Evolutionary conservation across 1,284 basidiomycete genomes (phyloP), one percentile per base, ranked within the genome.

Genomic region (Naganishia sp.): DNA sequence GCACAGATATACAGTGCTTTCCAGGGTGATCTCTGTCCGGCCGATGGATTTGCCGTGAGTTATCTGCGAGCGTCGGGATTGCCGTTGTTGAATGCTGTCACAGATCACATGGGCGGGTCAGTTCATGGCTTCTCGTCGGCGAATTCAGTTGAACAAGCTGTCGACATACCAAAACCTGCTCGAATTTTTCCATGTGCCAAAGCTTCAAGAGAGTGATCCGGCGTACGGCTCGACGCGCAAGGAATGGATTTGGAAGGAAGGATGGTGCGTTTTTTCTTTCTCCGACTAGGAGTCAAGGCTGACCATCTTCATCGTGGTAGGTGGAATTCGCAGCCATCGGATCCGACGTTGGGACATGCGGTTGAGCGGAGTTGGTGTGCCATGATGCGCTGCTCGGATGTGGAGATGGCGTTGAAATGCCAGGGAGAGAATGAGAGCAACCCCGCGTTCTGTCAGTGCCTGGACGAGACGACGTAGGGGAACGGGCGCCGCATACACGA

Each of bases 81-180:
- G 70, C 21, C 43, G 3, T 11, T 25, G 36, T 15, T 53, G 16
- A 18, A 3, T 28, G 9, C 44, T 28, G 55, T 31, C 13, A 15
- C 39, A 75, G 74, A 70, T 72, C 3, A 76, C 77, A 10, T 78
- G 75, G 73, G 77, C 77, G 18, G 77, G 77, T 10, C 77, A 78
- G 64, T 78, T 78, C 64, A 49, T 76, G 44, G 77, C 73, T 1
- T 77, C 75, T 2, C 59, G 70, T 6, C 59, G 70, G 42, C 63
- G 77, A 28, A 76, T 78, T 25, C 48, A 72, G 11, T 53, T 69
- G 6, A 75, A 74, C 55, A 45, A 64, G 5, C 63, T 70, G 3
- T 23, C 44, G 23, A 64, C 66, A 11, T 78, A 77, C 55, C 23
- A 25, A 6, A 73, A 77, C 25, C 60, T 78, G 25, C 53, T 67